Evolutionary conservation across 371 early-diverging fungal genomes (phyloP).

Genomic region (Apophysomyces variabilis): DNA sequence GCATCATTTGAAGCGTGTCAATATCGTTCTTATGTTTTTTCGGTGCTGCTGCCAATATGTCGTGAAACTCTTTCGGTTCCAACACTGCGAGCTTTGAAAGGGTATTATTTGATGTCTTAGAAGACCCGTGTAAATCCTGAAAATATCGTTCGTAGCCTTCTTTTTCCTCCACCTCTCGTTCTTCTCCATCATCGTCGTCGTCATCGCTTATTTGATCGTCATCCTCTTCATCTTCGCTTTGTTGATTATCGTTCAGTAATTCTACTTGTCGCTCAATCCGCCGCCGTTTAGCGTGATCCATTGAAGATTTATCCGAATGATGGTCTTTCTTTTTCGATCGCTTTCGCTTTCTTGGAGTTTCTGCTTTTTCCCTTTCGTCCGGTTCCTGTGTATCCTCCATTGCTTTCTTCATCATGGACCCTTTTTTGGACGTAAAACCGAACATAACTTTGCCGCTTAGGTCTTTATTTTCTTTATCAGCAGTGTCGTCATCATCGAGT

Average conservation of each 20-base stretch:
- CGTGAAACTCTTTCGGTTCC: conserved; percentile 65
- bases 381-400: conserved; percentile 15
- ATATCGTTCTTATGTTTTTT: conserved; percentile 66
- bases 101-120: conserved; percentile 86
- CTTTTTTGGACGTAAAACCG: conserved; percentile 30
- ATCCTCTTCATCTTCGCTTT: conserved; percentile 24
- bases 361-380: conserved; percentile 14
- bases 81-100: conserved; percentile 74
- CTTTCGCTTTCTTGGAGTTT: conserved; percentile 14
- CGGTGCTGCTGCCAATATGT: conserved; percentile 51
- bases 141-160: conserved; percentile 75
- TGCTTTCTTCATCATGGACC: conserved; percentile 46
- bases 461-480: conserved; percentile 41
- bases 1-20: conserved; percentile 53
- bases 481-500: conserved; percentile 15
- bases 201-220: conserved; percentile 32
- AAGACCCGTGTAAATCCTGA: conserved; percentile 60
- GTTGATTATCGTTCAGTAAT: conserved; percentile 26
- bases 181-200: conserved; percentile 24
- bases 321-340: conserved; percentile 12
- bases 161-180: conserved; percentile 32
- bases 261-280: conserved; percentile 38
- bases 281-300: conserved; percentile 30
- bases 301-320: not conserved
- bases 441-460: conserved; percentile 41